phyloP scores from a whole-genome alignment of 164 flowering plant genomes.

The Akebia trifoliata region DNA sequence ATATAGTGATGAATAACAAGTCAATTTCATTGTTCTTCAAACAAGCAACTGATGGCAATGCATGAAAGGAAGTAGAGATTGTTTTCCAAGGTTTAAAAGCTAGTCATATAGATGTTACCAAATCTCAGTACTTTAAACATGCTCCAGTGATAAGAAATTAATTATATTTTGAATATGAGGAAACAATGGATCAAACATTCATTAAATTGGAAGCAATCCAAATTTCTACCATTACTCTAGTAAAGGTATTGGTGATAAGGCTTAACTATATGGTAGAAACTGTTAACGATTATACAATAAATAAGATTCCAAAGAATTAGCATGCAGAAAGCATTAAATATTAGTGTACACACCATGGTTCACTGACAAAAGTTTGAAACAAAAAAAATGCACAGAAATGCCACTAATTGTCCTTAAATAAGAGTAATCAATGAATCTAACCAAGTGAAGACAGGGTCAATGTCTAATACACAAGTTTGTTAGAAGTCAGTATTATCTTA shows the following conservation, averaged over 20 bases:
- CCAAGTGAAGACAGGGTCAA: not conserved
- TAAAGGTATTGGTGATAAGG: too few relatives aligned
- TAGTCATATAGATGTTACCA: not conserved
- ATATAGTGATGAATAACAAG: not conserved
- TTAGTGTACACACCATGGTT: too few relatives aligned
- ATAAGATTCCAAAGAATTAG: not conserved
- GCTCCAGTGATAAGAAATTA: too few relatives aligned
- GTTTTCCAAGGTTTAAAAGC: not conserved
- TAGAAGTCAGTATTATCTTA: slow-evolving; percentile 18
- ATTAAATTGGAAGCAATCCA: too few relatives aligned
- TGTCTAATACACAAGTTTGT: not conserved
- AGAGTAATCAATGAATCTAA: not conserved
- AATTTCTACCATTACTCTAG: too few relatives aligned
- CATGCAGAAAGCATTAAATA: too few relatives aligned
- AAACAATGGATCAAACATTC: too few relatives aligned
- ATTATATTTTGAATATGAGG: too few relatives aligned
- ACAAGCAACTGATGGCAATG: slow-evolving; percentile 1
- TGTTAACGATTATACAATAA: not conserved
- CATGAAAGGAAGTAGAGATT: not conserved
- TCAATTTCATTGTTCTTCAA: not conserved
- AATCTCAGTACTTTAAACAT: not conserved
- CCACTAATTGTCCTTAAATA: not conserved
- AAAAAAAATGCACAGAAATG: not conserved
- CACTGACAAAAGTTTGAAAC: too few relatives aligned
- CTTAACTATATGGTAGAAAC: too few relatives aligned